Evolutionary conservation across 345 rosid species (phyloP).

Genomic region (Eucalyptus viminalis): DNA sequence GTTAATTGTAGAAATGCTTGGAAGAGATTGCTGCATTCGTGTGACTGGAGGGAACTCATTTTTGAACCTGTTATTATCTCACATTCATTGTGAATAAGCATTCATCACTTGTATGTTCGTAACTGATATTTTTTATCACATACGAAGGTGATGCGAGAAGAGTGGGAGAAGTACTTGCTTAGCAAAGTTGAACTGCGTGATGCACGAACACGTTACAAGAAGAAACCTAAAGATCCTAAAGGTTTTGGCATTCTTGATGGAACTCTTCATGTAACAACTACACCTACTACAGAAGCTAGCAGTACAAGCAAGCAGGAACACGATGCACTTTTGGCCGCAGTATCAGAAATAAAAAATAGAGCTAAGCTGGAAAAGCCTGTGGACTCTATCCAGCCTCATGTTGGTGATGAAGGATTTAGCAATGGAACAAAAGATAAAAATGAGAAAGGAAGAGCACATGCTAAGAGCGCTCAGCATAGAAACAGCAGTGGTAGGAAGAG

Average conservation of each 20-base stretch:
- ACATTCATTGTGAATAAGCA: background rate
- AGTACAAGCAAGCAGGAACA: conserved; percentile 67
- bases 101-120: background rate
- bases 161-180: conserved; percentile 84
- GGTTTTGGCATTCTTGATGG: conserved; percentile 98
- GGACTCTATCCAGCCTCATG: conserved; percentile 24
- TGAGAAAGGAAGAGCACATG: conserved; percentile 18
- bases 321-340: conserved; percentile 70
- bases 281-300: conserved; percentile 55
- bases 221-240: conserved; percentile 64
- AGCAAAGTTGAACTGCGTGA: conserved; percentile 73
- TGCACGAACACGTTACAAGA: conserved; percentile 59
- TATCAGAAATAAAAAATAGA: conserved; percentile 46
- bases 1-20: background rate
- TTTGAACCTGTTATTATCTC: background rate
- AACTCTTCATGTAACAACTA: conserved; percentile 48
- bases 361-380: conserved; percentile 18
- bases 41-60: background rate
- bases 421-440: conserved; percentile 30
- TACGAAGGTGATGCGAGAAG: conserved; percentile 77
- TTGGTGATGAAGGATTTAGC: conserved; percentile 8
- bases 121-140: background rate
- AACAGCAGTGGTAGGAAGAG: conserved; percentile 3
- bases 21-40: background rate
- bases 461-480: conserved; percentile 4